phyloP scores from a whole-genome alignment of 2,329 filamentous ascomycete genomes.

The Sarocladium strictum region DNA sequence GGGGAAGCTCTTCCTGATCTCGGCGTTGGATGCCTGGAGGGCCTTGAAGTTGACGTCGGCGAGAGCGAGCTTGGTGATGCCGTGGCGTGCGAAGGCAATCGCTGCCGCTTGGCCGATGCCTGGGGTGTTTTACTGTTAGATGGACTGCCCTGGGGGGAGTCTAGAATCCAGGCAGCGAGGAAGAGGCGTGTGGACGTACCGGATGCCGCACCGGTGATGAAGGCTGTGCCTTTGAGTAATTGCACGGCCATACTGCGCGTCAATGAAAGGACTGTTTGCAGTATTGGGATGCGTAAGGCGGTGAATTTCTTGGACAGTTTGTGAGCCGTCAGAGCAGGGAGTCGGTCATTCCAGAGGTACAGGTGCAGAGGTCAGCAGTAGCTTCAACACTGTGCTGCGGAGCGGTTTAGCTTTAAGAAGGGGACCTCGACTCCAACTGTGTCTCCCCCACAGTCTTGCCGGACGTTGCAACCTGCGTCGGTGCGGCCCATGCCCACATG shows the following conservation, averaged over 20 bases:
- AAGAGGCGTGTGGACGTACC: slow-evolving; percentile 5
- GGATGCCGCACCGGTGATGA: slow-evolving; percentile 13
- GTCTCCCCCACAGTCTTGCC: too few relatives aligned
- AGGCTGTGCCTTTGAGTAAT: slow-evolving; percentile 11
- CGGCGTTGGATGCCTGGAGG: slow-evolving; percentile 24
- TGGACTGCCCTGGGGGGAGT: neutral
- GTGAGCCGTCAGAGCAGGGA: too few relatives aligned
- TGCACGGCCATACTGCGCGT: neutral
- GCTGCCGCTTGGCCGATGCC: slow-evolving; percentile 44
- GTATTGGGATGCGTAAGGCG: too few relatives aligned
- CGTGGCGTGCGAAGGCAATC: slow-evolving; percentile 40
- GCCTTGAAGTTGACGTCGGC: slow-evolving; percentile 35
- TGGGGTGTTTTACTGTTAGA: slow-evolving; percentile 15
- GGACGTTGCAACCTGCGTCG: too few relatives aligned
- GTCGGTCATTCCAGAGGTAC: too few relatives aligned
- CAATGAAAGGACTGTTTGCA: too few relatives aligned
- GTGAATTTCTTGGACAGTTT: too few relatives aligned
- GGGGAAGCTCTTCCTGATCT: slow-evolving; percentile 31
- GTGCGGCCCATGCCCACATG: too few relatives aligned
- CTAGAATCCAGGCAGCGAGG: neutral
- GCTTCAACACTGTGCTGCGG: too few relatives aligned
- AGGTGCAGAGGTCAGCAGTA: too few relatives aligned
- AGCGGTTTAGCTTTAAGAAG: too few relatives aligned
- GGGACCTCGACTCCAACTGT: too few relatives aligned
- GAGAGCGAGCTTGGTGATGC: slow-evolving; percentile 39